Evolutionary conservation across 805 yeast species (phyloP), one percentile per base, ranked within the genome.

Genomic region (Ogataea polymorpha): DNA sequence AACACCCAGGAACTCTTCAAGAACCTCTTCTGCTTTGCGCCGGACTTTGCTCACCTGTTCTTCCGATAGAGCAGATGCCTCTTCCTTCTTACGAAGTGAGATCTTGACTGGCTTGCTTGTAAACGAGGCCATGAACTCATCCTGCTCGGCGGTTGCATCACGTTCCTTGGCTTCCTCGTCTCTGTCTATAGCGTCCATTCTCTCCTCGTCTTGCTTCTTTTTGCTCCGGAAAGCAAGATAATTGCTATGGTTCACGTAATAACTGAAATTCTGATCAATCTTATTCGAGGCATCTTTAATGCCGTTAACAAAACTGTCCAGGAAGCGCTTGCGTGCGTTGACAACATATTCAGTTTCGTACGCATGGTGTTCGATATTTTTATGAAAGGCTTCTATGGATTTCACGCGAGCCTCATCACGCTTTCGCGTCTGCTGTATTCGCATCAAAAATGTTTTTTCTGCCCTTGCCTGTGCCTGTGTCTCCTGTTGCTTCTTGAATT

Each of bases 1-100:
- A 32, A 75, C 63, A 1, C 83, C 85, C 34, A 79, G 55, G 41
- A 67, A 73, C 42, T 77, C 79, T 40, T 70, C 78, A 23, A 79
- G 58, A 34, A 74, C 62, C 3, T 55, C 57, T n/a, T 62, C 66
- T 15, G 77, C 60, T 44, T 68, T 69, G 0, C 51, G 49, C 23
- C 62, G 61, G 17, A 76, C 48, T 7, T 50, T 23, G 0, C 43
- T 53, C 18, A 65, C 43, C 3, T 56, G 25, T 2, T 18, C 24
- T 6, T 17, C 23, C 23, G 33, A 18, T 12, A 31, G 33, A 12
- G 33, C 16, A 5, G 14, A 23, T 16, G 11, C 15, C 16, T 15
- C 38, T 2, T 29, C 29, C 18, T 51, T 53, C 31, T 44, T 54
- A 27, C 52, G 54, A 25, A 53, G 28, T 1, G 55, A 51, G 8